Conservation (phyloP, 306 rosid species). For the Prunus dulcis region DNA sequence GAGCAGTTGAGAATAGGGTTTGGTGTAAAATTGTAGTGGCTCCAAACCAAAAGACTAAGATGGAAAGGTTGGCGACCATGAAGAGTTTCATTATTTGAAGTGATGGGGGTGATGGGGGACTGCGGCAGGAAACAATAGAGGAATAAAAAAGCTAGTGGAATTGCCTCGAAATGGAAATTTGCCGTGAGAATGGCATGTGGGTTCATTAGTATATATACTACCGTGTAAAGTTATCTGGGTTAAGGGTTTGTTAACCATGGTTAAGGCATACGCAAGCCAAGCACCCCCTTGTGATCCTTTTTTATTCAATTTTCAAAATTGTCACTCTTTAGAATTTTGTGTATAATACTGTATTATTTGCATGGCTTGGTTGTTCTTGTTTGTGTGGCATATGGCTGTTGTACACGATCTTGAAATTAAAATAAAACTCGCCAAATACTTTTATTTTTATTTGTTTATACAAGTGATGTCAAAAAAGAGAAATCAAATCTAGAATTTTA, state of each 20-base stretch:
- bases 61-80: slow-evolving; percentile 6
- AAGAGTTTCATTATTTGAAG: slow-evolving; percentile 31
- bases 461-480: too few species aligned
- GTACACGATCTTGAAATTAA: too few species aligned
- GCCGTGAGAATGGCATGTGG: slow-evolving; percentile 29
- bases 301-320: too few species aligned
- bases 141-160: slow-evolving; percentile 6
- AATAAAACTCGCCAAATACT: too few species aligned
- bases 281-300: not conserved
- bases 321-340: too few species aligned
- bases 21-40: slow-evolving; percentile 8
- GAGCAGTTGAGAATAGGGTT: slow-evolving; percentile 7
- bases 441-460: too few species aligned
- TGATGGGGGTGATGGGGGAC: not conserved
- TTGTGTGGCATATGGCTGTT: too few species aligned
- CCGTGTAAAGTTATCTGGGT: slow-evolving; percentile 17
- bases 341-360: too few species aligned
- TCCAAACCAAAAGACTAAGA: slow-evolving; percentile 28
- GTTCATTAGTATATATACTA: slow-evolving; percentile 40
- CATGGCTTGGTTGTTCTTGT: too few species aligned
- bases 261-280: slow-evolving; percentile 2
- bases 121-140: not conserved
- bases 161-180: slow-evolving; percentile 34
- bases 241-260: slow-evolving; percentile 21
- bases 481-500: rapidly evolving